Conservation (phyloP, 345 rosid species). For the Salix koriyanagi region DNA sequence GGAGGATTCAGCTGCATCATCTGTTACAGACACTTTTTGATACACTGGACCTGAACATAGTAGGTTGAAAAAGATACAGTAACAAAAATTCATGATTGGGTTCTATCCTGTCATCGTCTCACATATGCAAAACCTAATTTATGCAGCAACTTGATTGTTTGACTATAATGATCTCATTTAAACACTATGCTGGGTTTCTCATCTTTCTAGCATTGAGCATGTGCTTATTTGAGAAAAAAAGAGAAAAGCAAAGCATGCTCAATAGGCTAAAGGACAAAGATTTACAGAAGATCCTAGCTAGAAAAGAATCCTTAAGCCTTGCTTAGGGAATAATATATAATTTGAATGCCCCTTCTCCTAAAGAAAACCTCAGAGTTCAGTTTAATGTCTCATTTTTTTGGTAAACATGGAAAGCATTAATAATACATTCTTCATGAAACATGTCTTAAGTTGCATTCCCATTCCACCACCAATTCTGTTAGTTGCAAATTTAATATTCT, state of each 20-base stretch:
- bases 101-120: too few relatives aligned
- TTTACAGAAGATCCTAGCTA: too few relatives aligned
- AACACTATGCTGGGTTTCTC: neutral
- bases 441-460: neutral
- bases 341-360: neutral
- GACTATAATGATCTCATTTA: too few relatives aligned
- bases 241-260: neutral
- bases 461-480: too few relatives aligned
- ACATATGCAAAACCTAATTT: neutral
- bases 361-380: neutral
- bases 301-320: neutral
- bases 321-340: neutral
- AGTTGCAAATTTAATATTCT: too few relatives aligned
- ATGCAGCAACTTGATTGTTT: neutral
- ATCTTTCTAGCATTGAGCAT: neutral
- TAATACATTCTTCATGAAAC: neutral
- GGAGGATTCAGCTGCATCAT: conserved; percentile 40
- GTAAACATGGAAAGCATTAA: too few relatives aligned
- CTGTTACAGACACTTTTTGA: conserved; percentile 41
- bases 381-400: neutral
- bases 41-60: conserved; percentile 41
- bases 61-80: neutral
- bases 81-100: neutral
- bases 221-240: neutral
- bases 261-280: neutral